Base-by-base conservation (phyloP, 2,329 filamentous ascomycete species). In the Fusarium denticulatum region DNA sequence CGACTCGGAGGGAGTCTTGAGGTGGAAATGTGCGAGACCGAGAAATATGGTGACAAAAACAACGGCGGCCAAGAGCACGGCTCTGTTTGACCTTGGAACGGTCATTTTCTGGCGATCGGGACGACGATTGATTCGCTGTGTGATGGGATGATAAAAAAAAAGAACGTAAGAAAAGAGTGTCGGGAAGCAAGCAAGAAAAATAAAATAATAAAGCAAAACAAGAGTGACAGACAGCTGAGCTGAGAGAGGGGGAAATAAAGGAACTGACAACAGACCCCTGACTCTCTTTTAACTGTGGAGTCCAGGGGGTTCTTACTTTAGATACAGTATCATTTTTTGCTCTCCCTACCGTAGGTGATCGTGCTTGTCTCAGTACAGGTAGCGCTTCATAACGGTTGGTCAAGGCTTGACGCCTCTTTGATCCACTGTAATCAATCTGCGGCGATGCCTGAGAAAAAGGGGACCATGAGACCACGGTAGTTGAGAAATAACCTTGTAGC, bases 21-120 rank as follows among this genome's bases (percentile, higher is more conserved):
- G 65, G 32, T 69, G 67, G 50, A 69, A 69, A 69, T 69, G 67
- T 26, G 67, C 65, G 8, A 69, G 60, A 15, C 67, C 67, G 26
- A 69, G 65, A 47, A 69, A 69, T 16, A 69, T 69, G 40, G 67
- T 69, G 50, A 69, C 60, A 7, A 69, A 69, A 32, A 69, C 65
- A 24, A 69, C 50, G 24, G 65, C 67, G 50, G 67, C 67, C 66
- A 69, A 40, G 28, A 69, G 34, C 50, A 69, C 67, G 24, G 67
- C 65, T 64, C 65, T 53, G 52, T 69, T 69, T 34, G 67, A 69
- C 59, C 67, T 55, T 32, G 59, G 58, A 7, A 69, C 65, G 58
- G 65, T 47, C 67, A 69, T 69, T 53, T 64, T 69, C 14, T 20
- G 49, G 24, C 50, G 50, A 28, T 16, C 24, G 20, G 34, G 50